Percentiles rank a stretch among this genome's conserved stretches.
Conservation (phyloP, 192 early-diverging fungal genomes). For the Helicostylum pulchrum region DNA sequence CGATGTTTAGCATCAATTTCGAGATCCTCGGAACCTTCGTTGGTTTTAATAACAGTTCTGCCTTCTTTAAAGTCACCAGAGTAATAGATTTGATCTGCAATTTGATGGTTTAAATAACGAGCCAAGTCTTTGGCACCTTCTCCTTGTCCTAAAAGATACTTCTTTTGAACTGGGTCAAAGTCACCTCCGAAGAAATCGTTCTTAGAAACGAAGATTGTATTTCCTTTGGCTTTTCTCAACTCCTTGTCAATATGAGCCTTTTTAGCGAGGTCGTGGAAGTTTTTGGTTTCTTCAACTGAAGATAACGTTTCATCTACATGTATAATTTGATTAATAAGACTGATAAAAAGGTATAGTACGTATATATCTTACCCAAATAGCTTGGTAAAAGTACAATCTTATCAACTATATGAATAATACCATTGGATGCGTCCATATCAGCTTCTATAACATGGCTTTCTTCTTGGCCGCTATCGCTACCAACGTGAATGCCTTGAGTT, state of each 20-base stretch:
- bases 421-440: slow-evolving; percentile 44
- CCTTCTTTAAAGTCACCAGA: slow-evolving; percentile 31
- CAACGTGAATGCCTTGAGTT: background rate
- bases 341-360: background rate
- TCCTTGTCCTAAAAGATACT: slow-evolving; percentile 30
- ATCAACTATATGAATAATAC: slow-evolving; percentile 47
- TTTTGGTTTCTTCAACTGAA: background rate
- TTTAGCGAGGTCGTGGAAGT: slow-evolving; percentile 29
- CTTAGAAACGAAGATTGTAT: slow-evolving; percentile 47
- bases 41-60: slow-evolving; percentile 9
- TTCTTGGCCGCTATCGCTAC: slow-evolving; percentile 9
- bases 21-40: slow-evolving; percentile 26
- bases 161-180: slow-evolving; percentile 27
- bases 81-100: slow-evolving; percentile 38
- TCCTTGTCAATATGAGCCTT: slow-evolving; percentile 26
- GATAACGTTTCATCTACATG: background rate
- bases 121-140: slow-evolving; percentile 37
- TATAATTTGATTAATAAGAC: no score
- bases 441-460: slow-evolving; percentile 12
- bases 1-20: background rate
- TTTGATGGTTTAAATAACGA: slow-evolving; percentile 41
- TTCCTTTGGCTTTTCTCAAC: slow-evolving; percentile 28
- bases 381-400: slow-evolving; percentile 32
- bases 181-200: slow-evolving; percentile 28
- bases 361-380: slow-evolving; percentile 28